These are phyloP conservation scores for Nakazawaea wickerhamii DNA, from an alignment of 805 yeast species.

Conservation along the genomic window DNA sequence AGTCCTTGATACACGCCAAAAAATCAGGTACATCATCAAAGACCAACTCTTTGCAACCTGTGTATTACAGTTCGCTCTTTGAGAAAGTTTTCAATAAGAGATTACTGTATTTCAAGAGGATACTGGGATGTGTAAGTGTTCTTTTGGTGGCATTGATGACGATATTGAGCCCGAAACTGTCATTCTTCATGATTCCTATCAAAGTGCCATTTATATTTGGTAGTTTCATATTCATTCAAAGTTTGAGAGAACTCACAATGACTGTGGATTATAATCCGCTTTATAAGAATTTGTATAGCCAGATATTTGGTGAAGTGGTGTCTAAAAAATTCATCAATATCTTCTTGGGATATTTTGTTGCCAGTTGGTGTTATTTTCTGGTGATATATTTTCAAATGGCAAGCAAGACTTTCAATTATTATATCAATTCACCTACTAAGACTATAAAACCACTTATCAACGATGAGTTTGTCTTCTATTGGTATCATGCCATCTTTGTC, in stretches of 20 bases:
- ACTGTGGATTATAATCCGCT: conserved; percentile 19
- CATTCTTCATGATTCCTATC: conserved; percentile 19
- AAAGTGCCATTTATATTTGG: conserved; percentile 23
- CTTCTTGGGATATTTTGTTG: conserved; percentile 18
- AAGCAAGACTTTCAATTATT: conserved; percentile 19
- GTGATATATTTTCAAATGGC: conserved; percentile 20
- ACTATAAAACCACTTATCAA: conserved; percentile 37
- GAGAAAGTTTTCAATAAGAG: conserved; percentile 22
- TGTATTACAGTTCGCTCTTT: conserved; percentile 15
- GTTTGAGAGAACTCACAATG: conserved; percentile 24
- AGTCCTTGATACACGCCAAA: not conserved
- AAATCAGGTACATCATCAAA: not conserved
- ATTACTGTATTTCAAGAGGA: conserved; percentile 23
- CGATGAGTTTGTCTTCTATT: conserved; percentile 42
- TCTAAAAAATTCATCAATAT: conserved; percentile 20
- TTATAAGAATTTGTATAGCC: conserved; percentile 22
- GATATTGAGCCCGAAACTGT: conserved; percentile 17
- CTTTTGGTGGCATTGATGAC: conserved; percentile 19
- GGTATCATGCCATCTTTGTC: conserved; percentile 37
- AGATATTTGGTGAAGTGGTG: conserved; percentile 20
- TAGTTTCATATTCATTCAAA: conserved; percentile 23
- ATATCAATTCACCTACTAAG: conserved; percentile 28
- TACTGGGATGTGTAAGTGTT: conserved; percentile 16
- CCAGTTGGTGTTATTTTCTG: conserved; percentile 18
- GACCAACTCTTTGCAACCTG: not conserved